These are phyloP conservation scores for Marchantia paleacea DNA, from an alignment of 225 moss, liverwort and hornwort species.

Conservation along the genomic window DNA sequence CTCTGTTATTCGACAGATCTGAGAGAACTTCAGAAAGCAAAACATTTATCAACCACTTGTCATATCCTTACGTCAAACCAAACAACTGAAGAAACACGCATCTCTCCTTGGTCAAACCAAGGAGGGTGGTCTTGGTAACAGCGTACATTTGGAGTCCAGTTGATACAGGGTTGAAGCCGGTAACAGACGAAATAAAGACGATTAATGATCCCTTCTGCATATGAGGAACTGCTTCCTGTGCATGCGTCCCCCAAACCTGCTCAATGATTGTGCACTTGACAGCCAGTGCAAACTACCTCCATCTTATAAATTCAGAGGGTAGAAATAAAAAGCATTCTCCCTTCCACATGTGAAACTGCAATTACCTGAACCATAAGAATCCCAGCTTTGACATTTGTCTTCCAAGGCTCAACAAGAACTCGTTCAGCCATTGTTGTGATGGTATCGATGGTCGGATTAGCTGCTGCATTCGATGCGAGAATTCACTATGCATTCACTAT, in stretches of 20 bases:
- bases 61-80: background rate
- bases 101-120: constrained; percentile 90
- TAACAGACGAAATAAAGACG: constrained; percentile 68
- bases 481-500: no score
- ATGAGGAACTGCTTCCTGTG: constrained; percentile 71
- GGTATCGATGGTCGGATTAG: constrained; percentile 61
- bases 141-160: constrained; percentile 69
- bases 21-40: no score
- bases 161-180: constrained; percentile 43
- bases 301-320: background rate
- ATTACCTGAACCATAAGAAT: constrained; percentile 83
- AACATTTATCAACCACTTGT: background rate
- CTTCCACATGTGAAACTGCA: background rate
- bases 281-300: background rate
- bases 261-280: no score
- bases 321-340: background rate
- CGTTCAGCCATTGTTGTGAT: constrained; percentile 59
- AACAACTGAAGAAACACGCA: background rate
- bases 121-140: constrained; percentile 91
- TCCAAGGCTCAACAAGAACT: constrained; percentile 86
- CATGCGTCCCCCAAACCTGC: background rate
- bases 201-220: constrained; percentile 72
- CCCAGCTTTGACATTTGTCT: constrained; percentile 84
- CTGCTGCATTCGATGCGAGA: constrained; percentile 92
- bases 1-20: no score